phyloP scores from a whole-genome alignment of 2,329 filamentous ascomycete genomes.

The Calycina herbarum region DNA sequence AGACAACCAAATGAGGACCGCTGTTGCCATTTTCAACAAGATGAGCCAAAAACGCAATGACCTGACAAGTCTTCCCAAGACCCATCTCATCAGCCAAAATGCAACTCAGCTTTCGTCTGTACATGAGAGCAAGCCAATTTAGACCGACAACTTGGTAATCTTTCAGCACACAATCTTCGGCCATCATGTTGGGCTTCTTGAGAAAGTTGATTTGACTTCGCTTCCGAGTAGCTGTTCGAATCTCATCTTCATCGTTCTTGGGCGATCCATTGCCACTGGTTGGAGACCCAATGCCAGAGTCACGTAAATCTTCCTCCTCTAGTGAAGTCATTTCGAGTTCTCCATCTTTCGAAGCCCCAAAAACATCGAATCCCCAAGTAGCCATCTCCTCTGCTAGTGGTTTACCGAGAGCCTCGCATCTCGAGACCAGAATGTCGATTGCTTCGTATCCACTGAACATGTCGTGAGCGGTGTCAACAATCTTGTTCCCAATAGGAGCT shows the following conservation, averaged over 20 bases:
- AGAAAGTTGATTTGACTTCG: slow-evolving; percentile 33
- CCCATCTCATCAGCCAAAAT: slow-evolving; percentile 99
- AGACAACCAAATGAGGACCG: slow-evolving; percentile 82
- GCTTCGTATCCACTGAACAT: slow-evolving; percentile 81
- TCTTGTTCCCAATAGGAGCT: slow-evolving; percentile 60
- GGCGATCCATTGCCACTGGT: slow-evolving; percentile 40
- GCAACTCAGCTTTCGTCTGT: slow-evolving; percentile 75
- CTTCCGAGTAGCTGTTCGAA: slow-evolving; percentile 35
- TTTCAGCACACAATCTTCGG: slow-evolving; percentile 74
- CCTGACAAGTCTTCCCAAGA: slow-evolving; percentile 92
- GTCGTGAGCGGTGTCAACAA: slow-evolving; percentile 65
- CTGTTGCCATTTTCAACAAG: slow-evolving; percentile 66
- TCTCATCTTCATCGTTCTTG: slow-evolving; percentile 43
- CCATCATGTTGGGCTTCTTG: slow-evolving; percentile 73
- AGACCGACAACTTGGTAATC: slow-evolving; percentile 92
- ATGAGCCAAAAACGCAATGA: slow-evolving; percentile 87
- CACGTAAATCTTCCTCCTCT: slow-evolving; percentile 47
- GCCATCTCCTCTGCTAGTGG: slow-evolving; percentile 65
- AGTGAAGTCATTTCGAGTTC: slow-evolving; percentile 57
- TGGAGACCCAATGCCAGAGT: slow-evolving; percentile 69
- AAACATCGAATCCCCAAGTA: slow-evolving; percentile 67
- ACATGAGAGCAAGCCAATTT: slow-evolving; percentile 90
- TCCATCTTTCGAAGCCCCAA: slow-evolving; percentile 57
- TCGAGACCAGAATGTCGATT: slow-evolving; percentile 76
- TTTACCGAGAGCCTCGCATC: slow-evolving; percentile 72